Base-by-base conservation (phyloP, 345 rosid species). In the Durio zibethinus region DNA sequence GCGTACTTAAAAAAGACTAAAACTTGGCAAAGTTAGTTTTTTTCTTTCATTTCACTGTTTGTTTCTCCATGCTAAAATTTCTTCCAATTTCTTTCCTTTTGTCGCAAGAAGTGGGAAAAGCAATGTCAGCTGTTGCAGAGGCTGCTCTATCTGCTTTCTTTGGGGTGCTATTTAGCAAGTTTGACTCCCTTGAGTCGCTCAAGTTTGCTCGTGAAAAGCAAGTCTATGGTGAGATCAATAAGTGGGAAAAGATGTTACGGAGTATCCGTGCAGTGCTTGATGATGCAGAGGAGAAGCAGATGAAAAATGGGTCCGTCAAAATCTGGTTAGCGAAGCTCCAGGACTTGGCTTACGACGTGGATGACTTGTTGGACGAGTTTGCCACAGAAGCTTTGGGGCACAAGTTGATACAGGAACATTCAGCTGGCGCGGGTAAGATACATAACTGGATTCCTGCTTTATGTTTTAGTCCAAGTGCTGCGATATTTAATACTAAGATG, bases 301-400 rank as follows among this genome's bases (percentile, higher is more conserved):
- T 67, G 72, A 76, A 23, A 29, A 62, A 66, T n/a, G 61, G 23
- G 2, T 6, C 36, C 0, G 68, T 63, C 25, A 66, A 70, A 15
- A 1, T 15, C 7, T 81, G 86, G 80, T 16, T 80, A 43, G 25
- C n/a, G 10, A 56, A 81, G n/a, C 77, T 70, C 74, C 54, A 36
- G 21, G 78, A 81, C 42, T 43, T 76, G 56, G 43, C 65, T 4
- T 84, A 78, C 38, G 80, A 84, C 2, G 63, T 75, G 0, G 84
- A 81, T 15, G 84, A 84, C 72, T 29, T 84, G 12, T 42, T 84
- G 35, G 84, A 84, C 16, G 82, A 84, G 77, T 76, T 84, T 21
- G 59, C 76, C 1, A 66, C 65, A 0, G 50, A 72, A 15, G 78
- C 74, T 20, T 5, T 65, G 54, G 45, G 35, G 12, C 61, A 20